phyloP scores from a whole-genome alignment of 1,139 yeast genomes.

The Wickerhamiella infanticola region DNA sequence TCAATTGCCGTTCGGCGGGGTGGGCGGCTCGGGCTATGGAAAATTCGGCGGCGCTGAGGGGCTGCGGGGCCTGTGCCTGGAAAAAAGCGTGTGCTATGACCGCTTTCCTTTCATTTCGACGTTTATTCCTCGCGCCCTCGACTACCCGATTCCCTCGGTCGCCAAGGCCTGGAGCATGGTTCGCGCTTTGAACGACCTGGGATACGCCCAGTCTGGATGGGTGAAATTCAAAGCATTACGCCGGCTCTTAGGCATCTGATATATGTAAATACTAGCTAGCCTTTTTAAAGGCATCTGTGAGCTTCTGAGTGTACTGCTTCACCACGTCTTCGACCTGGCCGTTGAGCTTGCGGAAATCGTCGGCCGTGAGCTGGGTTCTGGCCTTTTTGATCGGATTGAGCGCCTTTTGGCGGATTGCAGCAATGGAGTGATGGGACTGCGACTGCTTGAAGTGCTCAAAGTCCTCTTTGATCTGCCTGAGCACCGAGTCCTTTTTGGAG shows the following conservation, averaged over 20 bases:
- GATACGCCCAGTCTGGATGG: conserved; percentile 62
- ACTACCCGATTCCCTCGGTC: conserved; percentile 75
- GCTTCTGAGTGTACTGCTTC: conserved; percentile 44
- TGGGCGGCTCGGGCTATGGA: conserved; percentile 85
- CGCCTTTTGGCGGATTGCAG: conserved; percentile 33
- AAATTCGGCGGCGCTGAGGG: conserved; percentile 98
- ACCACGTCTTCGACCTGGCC: conserved; percentile 51
- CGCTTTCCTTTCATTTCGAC: conserved; percentile 54
- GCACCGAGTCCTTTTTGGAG: conserved; percentile 45
- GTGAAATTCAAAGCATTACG: conserved; percentile 40
- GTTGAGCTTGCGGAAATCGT: conserved; percentile 30
- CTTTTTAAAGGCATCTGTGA: conserved; percentile 41
- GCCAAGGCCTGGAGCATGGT: conserved; percentile 82
- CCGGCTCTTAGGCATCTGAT: conserved; percentile 20
- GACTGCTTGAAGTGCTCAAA: conserved; percentile 52
- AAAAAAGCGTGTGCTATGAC: conserved; percentile 78
- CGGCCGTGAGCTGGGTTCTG: conserved; percentile 23
- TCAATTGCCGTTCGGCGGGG: conserved; percentile 93
- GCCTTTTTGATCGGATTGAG: conserved; percentile 33
- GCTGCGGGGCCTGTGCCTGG: conserved; percentile 68
- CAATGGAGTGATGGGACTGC: conserved; percentile 34
- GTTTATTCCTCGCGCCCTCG: conserved; percentile 77
- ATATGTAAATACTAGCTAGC: conserved; percentile 32
- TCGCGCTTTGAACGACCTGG: conserved; percentile 66
- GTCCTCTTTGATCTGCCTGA: conserved; percentile 38